These are phyloP conservation scores for Epichloe elymi DNA, from an alignment of 2,329 filamentous ascomycete species.

Conservation along the genomic window DNA sequence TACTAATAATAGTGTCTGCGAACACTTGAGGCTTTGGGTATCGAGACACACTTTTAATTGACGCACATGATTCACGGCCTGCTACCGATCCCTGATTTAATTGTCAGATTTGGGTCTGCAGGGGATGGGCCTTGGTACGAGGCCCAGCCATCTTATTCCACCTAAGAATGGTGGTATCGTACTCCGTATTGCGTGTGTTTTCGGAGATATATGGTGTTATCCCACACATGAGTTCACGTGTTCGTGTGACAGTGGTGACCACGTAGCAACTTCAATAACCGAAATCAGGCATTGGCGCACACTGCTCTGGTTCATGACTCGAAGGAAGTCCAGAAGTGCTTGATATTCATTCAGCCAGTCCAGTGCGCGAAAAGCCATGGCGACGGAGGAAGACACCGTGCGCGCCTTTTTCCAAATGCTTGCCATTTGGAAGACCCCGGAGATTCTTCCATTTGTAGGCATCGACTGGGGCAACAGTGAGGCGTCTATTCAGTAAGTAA, in stretches of 20 bases:
- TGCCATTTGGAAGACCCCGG: background rate
- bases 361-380: background rate
- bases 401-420: background rate
- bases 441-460: background rate
- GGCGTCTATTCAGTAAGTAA: background rate
- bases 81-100: background rate
- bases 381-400: background rate
- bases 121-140: background rate
- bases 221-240: background rate
- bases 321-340: background rate
- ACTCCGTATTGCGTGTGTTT: background rate
- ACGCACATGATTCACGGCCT: background rate
- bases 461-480: slow-evolving; percentile 1
- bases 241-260: background rate
- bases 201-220: background rate
- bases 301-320: background rate
- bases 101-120: background rate
- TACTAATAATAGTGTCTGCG: background rate
- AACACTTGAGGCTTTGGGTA: background rate
- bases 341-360: background rate
- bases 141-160: background rate
- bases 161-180: background rate
- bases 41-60: background rate
- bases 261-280: background rate
- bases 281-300: slow-evolving; percentile 3